Evolutionary conservation across 164 flowering plant genomes (phyloP).

Genomic region (Saururus chinensis): DNA sequence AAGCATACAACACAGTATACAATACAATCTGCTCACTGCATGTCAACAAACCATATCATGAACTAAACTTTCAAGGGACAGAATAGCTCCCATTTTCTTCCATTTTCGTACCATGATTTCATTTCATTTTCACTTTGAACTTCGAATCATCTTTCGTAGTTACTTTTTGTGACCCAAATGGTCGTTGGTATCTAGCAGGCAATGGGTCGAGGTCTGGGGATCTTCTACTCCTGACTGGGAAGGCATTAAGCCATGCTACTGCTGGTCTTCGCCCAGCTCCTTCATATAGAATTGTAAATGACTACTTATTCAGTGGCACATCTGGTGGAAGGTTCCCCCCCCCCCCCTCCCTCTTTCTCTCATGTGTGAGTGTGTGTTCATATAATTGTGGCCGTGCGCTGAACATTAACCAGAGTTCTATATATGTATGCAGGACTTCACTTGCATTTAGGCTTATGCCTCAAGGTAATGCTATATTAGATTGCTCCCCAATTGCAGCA

Average conservation of each 20-base stretch:
- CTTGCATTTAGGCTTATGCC: conserved; percentile 91
- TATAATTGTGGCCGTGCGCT: too few relatives aligned
- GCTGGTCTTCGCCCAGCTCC: conserved; percentile 91
- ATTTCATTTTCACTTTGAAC: too few relatives aligned
- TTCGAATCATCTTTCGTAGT: too few relatives aligned
- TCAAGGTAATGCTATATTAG: conserved; percentile 78
- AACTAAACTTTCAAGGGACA: too few relatives aligned
- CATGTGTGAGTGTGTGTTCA: not conserved
- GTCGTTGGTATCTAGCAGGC: conserved; percentile 91
- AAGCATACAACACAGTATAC: too few relatives aligned
- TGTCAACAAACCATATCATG: too few relatives aligned
- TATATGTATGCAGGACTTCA: conserved; percentile 51
- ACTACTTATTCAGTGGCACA: conserved; percentile 27
- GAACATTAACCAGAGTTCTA: not conserved
- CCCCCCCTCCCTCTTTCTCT: not conserved
- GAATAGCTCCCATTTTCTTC: too few relatives aligned
- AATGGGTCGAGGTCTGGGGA: conserved; percentile 60
- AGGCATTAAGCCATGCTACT: conserved; percentile 91
- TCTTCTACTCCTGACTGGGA: conserved; percentile 75
- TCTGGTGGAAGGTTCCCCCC: conserved; percentile 50
- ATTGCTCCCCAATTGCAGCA: conserved; percentile 79
- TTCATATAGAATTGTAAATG: conserved; percentile 51
- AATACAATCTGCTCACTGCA: too few relatives aligned
- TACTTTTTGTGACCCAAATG: conserved; percentile 90
- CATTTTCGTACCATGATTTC: too few relatives aligned